phyloP scores from a whole-genome alignment of 1,284 basidiomycete species.

The Marasmius sp. region DNA sequence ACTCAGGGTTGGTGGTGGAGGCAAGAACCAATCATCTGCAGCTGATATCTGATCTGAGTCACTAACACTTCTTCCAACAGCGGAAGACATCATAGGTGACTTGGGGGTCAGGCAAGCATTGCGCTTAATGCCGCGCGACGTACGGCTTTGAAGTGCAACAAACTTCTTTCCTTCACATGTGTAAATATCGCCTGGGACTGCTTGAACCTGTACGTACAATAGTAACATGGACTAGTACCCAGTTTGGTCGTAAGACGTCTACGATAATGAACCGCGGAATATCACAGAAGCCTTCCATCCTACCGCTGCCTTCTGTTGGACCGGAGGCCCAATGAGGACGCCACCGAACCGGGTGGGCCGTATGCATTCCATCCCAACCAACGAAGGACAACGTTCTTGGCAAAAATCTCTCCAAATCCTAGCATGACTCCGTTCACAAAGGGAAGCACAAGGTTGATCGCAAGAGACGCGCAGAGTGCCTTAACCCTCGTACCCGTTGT shows the following conservation, averaged over 20 bases:
- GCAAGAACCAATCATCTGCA: constrained; percentile 20
- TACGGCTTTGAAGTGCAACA: constrained; percentile 42
- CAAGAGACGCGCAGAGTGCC: constrained; percentile 80
- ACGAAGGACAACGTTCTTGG: constrained; percentile 77
- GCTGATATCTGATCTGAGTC: neutral
- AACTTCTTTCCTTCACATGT: neutral
- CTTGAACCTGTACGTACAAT: neutral
- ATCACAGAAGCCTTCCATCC: neutral
- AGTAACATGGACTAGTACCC: neutral
- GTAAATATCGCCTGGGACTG: neutral
- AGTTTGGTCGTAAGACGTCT: no score
- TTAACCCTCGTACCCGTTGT: constrained; percentile 63
- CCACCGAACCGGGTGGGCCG: constrained; percentile 2
- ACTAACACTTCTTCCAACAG: constrained; percentile 33
- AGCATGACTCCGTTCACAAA: constrained; percentile 99
- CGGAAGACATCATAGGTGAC: constrained; percentile 60
- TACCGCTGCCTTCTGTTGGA: neutral
- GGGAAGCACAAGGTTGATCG: constrained; percentile 90
- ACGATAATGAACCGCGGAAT: neutral
- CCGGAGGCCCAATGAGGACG: constrained; percentile 9
- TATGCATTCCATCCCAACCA: constrained; percentile 52
- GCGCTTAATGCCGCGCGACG: constrained; percentile 56
- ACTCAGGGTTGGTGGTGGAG: constrained; percentile 40
- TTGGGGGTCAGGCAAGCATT: constrained; percentile 65
- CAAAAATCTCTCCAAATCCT: constrained; percentile 97